Conservation (phyloP, 2,329 filamentous ascomycete genomes). For the Tetracladium maxilliforme region DNA sequence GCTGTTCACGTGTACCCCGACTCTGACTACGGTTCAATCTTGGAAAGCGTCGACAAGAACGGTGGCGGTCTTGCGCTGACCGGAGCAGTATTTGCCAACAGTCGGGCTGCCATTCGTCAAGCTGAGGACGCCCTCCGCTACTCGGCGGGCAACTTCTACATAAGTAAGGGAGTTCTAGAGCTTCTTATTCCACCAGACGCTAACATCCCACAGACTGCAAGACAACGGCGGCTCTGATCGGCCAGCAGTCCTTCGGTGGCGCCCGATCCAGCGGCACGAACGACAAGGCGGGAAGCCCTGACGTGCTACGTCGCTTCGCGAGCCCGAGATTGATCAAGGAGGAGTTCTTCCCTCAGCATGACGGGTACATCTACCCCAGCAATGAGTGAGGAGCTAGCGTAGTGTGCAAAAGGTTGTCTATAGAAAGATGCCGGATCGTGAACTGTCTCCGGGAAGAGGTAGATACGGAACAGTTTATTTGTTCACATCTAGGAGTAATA, state of each 20-base stretch:
- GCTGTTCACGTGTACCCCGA: conserved; percentile 32
- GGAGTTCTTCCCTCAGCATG: conserved; percentile 22
- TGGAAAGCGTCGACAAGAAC: conserved; percentile 22
- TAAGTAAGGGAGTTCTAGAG: conserved; percentile 13
- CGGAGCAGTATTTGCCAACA: conserved; percentile 32
- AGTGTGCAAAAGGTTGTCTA: no score
- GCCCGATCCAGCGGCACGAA: conserved; percentile 36
- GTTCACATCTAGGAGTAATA: no score
- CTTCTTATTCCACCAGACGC: background rate
- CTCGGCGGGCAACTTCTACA: conserved; percentile 40
- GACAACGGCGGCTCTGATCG: conserved; percentile 38
- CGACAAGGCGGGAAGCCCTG: conserved; percentile 38
- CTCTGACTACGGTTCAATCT: conserved; percentile 17
- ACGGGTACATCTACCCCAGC: conserved; percentile 32
- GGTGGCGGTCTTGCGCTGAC: conserved; percentile 30
- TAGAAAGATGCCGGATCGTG: no score
- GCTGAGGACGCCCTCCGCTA: conserved; percentile 35
- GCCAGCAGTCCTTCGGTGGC: conserved; percentile 40
- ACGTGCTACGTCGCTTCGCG: conserved; percentile 32
- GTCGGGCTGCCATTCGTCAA: conserved; percentile 28
- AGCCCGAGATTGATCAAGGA: conserved; percentile 36
- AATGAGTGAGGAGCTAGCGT: conserved; percentile 19
- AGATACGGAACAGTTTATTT: no score
- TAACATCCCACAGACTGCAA: conserved; percentile 25
- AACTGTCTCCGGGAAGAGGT: no score